Conservation (phyloP, 345 rosid species). For the Cardiospermum halicacabum region DNA sequence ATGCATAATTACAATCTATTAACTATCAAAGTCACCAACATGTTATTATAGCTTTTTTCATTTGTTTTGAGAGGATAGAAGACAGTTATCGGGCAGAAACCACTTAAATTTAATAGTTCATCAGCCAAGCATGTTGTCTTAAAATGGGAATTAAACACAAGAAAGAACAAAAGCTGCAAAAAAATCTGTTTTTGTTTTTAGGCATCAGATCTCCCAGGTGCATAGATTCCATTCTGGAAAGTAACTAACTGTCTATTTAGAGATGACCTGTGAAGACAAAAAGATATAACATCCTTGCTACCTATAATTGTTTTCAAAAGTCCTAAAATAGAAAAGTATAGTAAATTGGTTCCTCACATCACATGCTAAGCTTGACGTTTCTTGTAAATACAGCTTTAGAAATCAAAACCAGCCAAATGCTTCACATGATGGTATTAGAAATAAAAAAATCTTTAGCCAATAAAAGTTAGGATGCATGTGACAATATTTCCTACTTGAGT, state of each 20-base stretch:
- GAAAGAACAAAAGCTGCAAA: not conserved
- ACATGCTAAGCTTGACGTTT: not conserved
- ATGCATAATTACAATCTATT: not conserved
- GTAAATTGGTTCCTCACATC: not conserved
- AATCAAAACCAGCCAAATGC: not conserved
- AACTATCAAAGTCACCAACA: too few relatives aligned
- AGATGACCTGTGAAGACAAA: not conserved
- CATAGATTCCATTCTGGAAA: not conserved
- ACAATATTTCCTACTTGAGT: not conserved
- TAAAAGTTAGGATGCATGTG: slow-evolving; percentile 1
- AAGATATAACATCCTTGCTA: not conserved
- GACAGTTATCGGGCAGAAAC: not conserved
- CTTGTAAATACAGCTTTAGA: not conserved
- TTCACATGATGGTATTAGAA: not conserved
- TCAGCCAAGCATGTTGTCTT: not conserved
- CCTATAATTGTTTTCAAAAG: not conserved
- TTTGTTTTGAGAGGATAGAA: not conserved
- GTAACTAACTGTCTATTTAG: not conserved
- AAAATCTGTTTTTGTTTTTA: not conserved
- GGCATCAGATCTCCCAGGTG: not conserved
- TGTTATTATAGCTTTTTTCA: too few relatives aligned
- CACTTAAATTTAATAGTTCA: not conserved
- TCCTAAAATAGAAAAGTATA: not conserved
- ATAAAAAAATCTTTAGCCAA: not conserved
- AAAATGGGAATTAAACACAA: not conserved